Base-by-base conservation (phyloP, 2,329 filamentous ascomycete species). In the Diaporthe australafricana region DNA sequence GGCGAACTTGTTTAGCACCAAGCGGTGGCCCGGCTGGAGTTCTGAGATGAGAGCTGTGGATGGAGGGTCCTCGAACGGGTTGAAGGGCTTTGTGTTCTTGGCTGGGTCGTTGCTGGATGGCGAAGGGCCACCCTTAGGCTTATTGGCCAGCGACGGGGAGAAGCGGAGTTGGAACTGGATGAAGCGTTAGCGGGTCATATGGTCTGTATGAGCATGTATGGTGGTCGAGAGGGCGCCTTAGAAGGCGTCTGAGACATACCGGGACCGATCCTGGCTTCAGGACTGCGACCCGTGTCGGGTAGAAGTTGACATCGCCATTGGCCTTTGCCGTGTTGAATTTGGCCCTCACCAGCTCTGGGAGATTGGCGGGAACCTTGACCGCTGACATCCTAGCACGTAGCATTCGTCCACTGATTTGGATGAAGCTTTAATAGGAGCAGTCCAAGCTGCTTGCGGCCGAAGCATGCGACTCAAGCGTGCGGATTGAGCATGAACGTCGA, bases 1-100 rank as follows among this genome's bases (percentile, higher is more conserved):
- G 62, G 92, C 91, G 76, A 92, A 94, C 80, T 94, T 94, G 84
- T 94, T 94, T 50, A 94, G 83, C 1, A 94, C 89, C 52, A 94
- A 85, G 72, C 87, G 85, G 79, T 94, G 92, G 11, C 83, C 80
- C 0, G 88, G 83, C 1, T 83, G 83, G 9, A 93, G 77, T 32
- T 80, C 79, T 20, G 87, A 80, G 53, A 91, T 80, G 47, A 91
- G 83, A 70, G 92, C 86, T 12, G 88, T 82, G 3, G 83, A 77
- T 0, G 86, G 80, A 0, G 91, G 91, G 72, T 89, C 84, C 42
- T 88, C 89, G 79, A 94, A 94, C 5, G 91, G 91, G 78, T 94
- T 88, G 76, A 87, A 85, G 3, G 83, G 83, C 65, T 83, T 85
- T 60, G 79, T 81, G 32, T 77, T 75, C n/a, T 79, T 75, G 25